Percentiles rank a stretch among this genome's conserved stretches.
These are phyloP conservation scores for Cryptococcus sp. DNA, from an alignment of 1,284 basidiomycete genomes.

Conservation along the genomic window DNA sequence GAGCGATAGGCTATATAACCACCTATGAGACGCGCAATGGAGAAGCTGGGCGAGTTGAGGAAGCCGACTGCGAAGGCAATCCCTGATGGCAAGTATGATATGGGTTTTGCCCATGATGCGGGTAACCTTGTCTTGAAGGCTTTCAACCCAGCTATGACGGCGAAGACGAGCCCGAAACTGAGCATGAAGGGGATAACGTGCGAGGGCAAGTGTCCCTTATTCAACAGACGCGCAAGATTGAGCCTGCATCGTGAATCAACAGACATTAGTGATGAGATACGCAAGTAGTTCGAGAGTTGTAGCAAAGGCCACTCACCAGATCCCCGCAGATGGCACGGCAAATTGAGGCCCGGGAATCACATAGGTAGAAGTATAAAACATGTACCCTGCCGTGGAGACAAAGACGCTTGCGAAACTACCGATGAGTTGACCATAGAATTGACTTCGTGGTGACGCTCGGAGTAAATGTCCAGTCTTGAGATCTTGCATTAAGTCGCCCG, in stretches of 20 bases:
- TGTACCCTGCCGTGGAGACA: constrained; percentile 83
- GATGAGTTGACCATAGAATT: constrained; percentile 85
- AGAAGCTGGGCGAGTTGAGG: constrained; percentile 93
- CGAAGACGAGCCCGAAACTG: constrained; percentile 70
- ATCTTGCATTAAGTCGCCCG: constrained; percentile 98
- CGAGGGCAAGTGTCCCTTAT: constrained; percentile 75
- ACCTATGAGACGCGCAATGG: constrained; percentile 84
- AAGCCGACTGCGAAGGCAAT: constrained; percentile 79
- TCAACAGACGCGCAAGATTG: constrained; percentile 81
- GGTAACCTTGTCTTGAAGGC: constrained; percentile 57
- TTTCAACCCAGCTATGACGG: constrained; percentile 67
- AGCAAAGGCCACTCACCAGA: constrained; percentile 52
- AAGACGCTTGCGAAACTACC: constrained; percentile 84
- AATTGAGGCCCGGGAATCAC: constrained; percentile 76
- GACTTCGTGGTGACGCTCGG: constrained; percentile 79
- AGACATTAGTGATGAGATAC: not conserved
- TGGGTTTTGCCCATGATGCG: constrained; percentile 56
- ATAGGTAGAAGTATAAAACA: constrained; percentile 84
- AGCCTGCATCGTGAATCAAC: constrained; percentile 63
- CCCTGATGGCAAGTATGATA: constrained; percentile 80
- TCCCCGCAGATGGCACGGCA: constrained; percentile 87
- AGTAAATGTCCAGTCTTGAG: constrained; percentile 92
- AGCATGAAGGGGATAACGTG: constrained; percentile 80
- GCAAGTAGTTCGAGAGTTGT: not conserved
- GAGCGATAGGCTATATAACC: constrained; percentile 75